Evolutionary conservation across 257 asterid species (phyloP).

Genomic region (Gynochthodes officinalis): DNA sequence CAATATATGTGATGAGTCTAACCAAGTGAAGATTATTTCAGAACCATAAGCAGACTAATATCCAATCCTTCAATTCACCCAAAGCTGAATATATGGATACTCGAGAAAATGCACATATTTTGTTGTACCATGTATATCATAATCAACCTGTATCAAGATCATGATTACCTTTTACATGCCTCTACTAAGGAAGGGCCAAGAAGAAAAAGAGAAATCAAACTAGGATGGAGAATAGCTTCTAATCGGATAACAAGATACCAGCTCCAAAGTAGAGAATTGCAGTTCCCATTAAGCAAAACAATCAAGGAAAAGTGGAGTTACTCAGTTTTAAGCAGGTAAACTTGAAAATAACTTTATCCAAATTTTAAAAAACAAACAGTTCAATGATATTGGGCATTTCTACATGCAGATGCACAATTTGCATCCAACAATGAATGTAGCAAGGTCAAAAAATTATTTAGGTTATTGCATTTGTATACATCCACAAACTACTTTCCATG

Average conservation of each 20-base stretch:
- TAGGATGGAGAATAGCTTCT: neutral
- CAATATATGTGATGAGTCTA: conserved; percentile 3
- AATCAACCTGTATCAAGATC: neutral
- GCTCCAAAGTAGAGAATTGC: neutral
- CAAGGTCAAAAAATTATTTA: neutral
- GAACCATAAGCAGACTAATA: neutral
- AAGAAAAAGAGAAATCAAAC: neutral
- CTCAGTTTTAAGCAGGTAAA: neutral
- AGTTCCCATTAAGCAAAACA: conserved; percentile 1
- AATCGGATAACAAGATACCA: neutral
- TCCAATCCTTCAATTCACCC: no score
- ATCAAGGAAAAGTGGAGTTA: neutral
- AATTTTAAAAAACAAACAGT: neutral
- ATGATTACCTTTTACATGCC: neutral
- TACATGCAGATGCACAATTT: neutral
- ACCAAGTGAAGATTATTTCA: neutral
- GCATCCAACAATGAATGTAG: neutral
- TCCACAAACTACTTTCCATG: conserved; percentile 8
- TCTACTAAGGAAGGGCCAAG: neutral
- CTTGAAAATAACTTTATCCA: neutral
- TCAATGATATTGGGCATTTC: neutral
- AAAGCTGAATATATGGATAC: neutral
- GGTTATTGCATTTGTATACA: neutral
- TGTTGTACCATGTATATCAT: neutral
- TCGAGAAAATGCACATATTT: neutral